phyloP scores from a whole-genome alignment of 1,284 basidiomycete species.

The Gymnopus androsaceus region DNA sequence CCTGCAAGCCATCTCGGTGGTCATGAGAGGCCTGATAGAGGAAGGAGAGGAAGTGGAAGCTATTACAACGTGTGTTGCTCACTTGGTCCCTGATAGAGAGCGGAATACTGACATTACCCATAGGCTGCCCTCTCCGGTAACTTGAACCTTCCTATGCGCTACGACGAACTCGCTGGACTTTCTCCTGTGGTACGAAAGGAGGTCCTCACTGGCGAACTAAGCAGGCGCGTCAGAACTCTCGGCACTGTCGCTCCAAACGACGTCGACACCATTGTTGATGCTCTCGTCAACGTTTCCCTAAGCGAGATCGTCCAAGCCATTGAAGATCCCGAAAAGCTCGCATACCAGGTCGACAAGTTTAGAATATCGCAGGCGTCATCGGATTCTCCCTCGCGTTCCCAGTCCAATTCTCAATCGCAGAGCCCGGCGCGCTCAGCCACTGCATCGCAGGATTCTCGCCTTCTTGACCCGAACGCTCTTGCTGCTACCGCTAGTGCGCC shows the following conservation, averaged over 20 bases:
- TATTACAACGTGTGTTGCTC: slow-evolving; percentile 67
- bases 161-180: slow-evolving; percentile 77
- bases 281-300: slow-evolving; percentile 67
- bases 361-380: slow-evolving; percentile 39
- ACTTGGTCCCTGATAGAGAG: background rate
- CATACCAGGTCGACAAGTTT: slow-evolving; percentile 58
- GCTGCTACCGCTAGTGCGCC: slow-evolving; percentile 78
- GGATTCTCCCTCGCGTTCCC: slow-evolving; percentile 27
- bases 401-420: slow-evolving; percentile 42
- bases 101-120: background rate
- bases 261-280: slow-evolving; percentile 66
- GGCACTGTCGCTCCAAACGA: slow-evolving; percentile 54
- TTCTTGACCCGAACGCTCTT: slow-evolving; percentile 58
- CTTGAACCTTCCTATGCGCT: slow-evolving; percentile 75
- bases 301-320: slow-evolving; percentile 76
- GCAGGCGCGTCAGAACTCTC: slow-evolving; percentile 65
- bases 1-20: slow-evolving; percentile 43
- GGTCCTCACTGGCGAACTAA: slow-evolving; percentile 80
- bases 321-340: slow-evolving; percentile 66
- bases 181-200: slow-evolving; percentile 84
- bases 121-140: slow-evolving; percentile 79
- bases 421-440: slow-evolving; percentile 50
- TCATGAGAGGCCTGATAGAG: slow-evolving; percentile 61
- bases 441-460: slow-evolving; percentile 63
- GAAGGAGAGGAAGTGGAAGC: slow-evolving; percentile 76